Evolutionary conservation across 2,329 filamentous ascomycete species (phyloP), one percentile per base, ranked within the genome.

Genomic region (Lecanosticta acicola): DNA sequence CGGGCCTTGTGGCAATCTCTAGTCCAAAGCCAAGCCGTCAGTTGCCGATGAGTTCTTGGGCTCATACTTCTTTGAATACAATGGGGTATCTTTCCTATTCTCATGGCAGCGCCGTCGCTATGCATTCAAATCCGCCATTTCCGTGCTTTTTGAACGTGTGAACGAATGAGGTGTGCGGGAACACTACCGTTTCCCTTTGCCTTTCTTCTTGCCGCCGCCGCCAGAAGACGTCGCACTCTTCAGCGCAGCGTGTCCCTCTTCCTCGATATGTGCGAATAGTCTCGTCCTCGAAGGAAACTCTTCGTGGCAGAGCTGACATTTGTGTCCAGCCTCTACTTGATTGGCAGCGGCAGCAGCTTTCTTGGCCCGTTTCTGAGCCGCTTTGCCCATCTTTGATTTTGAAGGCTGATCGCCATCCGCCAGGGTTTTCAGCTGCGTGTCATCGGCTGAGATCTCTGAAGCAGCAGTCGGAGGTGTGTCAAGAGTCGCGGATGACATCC

Each of bases 221-320:
- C 43, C 50, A 24, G 45, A 47, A 33, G 43, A 40, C 34, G 43
- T 50, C 14, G 49, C 59, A 18, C 50, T 21, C 36, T 63, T 66
- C 11, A 60, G 71, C 21, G 80, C 77, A 4, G 83, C 84, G 42
- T 54, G 56, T 4, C 45, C 50, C 14, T 78, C 67, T 8, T 81
- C 76, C 51, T 80, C 78, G 47, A 93, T 74, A 64, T 94, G 88
- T 42, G 77, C 71, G 63, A 91, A 91, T 14, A 94, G 67, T 54
- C 80, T 81, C 4, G 79, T 84, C 55, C 81, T 83, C 1, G 84
- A 87, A 0, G 78, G 80, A 69, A 97, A 98, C 0, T 70, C 76
- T 55, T 85, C 87, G 55, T 81, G 78, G 66, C 93, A 97, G 3
- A 81, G 78, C 2, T 84, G 78, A 62, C 93, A 97, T 58, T 83